Conservation (phyloP, 257 asterid species). For the Jacaranda copaia region DNA sequence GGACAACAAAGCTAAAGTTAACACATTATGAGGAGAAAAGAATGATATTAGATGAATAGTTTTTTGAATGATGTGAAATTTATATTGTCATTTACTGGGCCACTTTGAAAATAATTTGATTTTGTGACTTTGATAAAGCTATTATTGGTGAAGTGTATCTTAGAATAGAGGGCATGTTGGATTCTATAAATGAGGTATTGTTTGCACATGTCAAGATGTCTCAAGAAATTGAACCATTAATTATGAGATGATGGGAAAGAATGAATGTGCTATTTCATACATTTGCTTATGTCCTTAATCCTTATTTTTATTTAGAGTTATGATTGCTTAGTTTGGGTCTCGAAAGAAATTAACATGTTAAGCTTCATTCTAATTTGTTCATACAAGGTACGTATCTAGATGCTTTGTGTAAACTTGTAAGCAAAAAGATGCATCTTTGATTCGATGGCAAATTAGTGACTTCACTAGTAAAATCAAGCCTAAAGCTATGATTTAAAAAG, state of each 20-base stretch:
- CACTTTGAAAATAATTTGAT: constrained; percentile 19
- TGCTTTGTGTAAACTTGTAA: background rate
- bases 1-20: constrained; percentile 4
- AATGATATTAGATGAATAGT: constrained; percentile 6
- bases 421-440: background rate
- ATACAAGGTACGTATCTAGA: background rate
- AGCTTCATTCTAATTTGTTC: background rate
- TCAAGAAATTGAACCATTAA: constrained; percentile 11
- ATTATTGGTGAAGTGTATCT: constrained; percentile 13
- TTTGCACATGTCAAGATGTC: background rate
- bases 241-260: background rate
- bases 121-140: constrained; percentile 23
- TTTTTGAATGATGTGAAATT: constrained; percentile 21
- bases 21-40: constrained; percentile 12
- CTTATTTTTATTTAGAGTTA: background rate
- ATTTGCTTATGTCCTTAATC: constrained; percentile 10
- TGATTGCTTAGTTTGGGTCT: background rate
- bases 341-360: background rate
- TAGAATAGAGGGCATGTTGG: constrained; percentile 11
- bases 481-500: constrained; percentile 17
- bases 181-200: background rate
- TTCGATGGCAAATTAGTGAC: constrained; percentile 22
- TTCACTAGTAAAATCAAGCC: constrained; percentile 8
- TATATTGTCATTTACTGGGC: background rate
- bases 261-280: constrained; percentile 6